These are phyloP conservation scores for Rhizopus delemar DNA, from an alignment of 371 early-diverging fungal species.

Conservation along the genomic window DNA sequence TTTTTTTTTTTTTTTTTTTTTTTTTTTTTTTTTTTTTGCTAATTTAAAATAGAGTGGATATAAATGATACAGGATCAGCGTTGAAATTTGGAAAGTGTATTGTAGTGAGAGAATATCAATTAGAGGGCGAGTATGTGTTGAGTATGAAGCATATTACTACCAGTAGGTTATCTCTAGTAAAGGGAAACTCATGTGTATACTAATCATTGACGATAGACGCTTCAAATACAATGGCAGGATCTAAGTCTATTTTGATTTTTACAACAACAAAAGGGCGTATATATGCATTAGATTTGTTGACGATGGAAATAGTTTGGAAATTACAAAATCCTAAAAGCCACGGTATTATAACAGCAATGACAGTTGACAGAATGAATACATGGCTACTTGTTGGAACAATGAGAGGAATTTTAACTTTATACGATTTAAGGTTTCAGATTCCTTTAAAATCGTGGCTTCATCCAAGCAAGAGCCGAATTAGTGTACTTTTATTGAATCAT, in stretches of 20 bases:
- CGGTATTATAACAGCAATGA: slow-evolving; percentile 71
- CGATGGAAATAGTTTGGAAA: slow-evolving; percentile 70
- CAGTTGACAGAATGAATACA: slow-evolving; percentile 61
- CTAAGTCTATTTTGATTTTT: slow-evolving; percentile 74
- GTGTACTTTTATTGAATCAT: slow-evolving; percentile 56
- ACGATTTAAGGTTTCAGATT: slow-evolving; percentile 85
- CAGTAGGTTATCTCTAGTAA: slow-evolving; percentile 39
- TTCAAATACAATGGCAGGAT: slow-evolving; percentile 57
- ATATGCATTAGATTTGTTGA: slow-evolving; percentile 73
- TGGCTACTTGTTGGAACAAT: slow-evolving; percentile 83
- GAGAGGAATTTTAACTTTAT: slow-evolving; percentile 78
- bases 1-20: not conserved
- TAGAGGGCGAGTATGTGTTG: slow-evolving; percentile 70
- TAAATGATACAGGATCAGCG: slow-evolving; percentile 42
- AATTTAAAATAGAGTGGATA: slow-evolving; percentile 29
- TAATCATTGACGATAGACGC: slow-evolving; percentile 23
- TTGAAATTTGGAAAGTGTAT: slow-evolving; percentile 67
- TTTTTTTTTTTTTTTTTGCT: not conserved
- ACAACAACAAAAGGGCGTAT: slow-evolving; percentile 80
- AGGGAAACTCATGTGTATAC: not conserved
- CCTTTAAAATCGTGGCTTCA: slow-evolving; percentile 80
- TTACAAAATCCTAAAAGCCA: slow-evolving; percentile 59
- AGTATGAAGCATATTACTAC: slow-evolving; percentile 73
- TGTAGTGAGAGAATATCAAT: slow-evolving; percentile 53
- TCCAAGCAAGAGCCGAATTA: slow-evolving; percentile 71